Percentiles rank a stretch among this genome's conserved stretches.
Evolutionary conservation across 805 yeast genomes (phyloP).

Genomic region (Wickerhamomyces ciferrii): DNA sequence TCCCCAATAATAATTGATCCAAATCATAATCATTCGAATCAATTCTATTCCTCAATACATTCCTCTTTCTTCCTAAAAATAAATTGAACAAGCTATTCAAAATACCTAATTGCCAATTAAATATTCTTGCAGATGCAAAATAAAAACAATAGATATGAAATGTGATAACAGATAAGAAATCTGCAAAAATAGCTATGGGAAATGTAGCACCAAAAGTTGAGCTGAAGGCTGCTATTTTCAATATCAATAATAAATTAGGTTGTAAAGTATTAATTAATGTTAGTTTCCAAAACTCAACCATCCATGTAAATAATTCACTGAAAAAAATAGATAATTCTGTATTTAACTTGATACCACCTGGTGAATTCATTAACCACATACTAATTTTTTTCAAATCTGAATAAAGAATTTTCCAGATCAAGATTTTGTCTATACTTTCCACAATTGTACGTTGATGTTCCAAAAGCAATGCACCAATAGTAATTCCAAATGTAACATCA

Average conservation of each 20-base stretch:
- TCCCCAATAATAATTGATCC: slow-evolving; percentile 85
- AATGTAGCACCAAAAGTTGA: slow-evolving; percentile 60
- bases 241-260: slow-evolving; percentile 24
- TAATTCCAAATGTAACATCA: slow-evolving; percentile 72
- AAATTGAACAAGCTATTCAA: slow-evolving; percentile 73
- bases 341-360: slow-evolving; percentile 91
- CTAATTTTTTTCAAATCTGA: slow-evolving; percentile 44
- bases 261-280: slow-evolving; percentile 20
- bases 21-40: slow-evolving; percentile 82
- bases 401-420: slow-evolving; percentile 37
- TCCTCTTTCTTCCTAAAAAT: slow-evolving; percentile 85
- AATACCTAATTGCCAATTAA: slow-evolving; percentile 65
- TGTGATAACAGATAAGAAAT: slow-evolving; percentile 55
- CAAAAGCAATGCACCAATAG: slow-evolving; percentile 43
- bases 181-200: slow-evolving; percentile 60
- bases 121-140: slow-evolving; percentile 72
- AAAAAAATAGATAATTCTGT: slow-evolving; percentile 79
- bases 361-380: slow-evolving; percentile 77
- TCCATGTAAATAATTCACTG: slow-evolving; percentile 86
- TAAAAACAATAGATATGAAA: slow-evolving; percentile 76
- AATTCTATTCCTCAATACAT: slow-evolving; percentile 76
- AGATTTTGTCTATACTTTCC: slow-evolving; percentile 20
- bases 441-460: slow-evolving; percentile 28
- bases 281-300: slow-evolving; percentile 59
- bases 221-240: slow-evolving; percentile 34